Evolutionary conservation across 2,329 filamentous ascomycete genomes (phyloP).

Genomic region (Cercospora citrullina): DNA sequence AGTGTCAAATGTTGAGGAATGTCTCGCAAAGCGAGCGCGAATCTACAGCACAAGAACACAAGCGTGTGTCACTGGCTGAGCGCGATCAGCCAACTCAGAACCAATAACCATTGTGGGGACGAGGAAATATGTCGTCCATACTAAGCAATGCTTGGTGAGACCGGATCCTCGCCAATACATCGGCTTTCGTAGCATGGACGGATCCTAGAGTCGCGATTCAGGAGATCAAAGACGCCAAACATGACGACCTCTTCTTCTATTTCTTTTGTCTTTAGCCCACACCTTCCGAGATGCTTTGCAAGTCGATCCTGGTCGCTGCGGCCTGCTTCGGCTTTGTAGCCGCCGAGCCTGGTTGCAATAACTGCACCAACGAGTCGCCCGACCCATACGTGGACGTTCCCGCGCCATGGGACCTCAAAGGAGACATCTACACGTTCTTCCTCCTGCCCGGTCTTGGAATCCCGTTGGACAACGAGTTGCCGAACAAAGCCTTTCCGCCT

Average conservation of each 20-base stretch:
- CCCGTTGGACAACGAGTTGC: background rate
- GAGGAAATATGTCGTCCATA: background rate
- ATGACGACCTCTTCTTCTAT: background rate
- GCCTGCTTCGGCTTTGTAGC: background rate
- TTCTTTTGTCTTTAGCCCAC: background rate
- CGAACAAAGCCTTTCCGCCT: background rate
- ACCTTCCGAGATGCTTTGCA: background rate
- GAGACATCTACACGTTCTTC: conserved; percentile 9
- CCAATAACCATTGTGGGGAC: background rate
- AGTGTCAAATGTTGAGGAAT: background rate
- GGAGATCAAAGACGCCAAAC: background rate
- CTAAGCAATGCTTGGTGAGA: background rate
- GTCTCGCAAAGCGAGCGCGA: background rate
- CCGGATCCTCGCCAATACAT: background rate
- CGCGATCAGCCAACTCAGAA: background rate
- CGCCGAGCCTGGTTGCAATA: conserved; percentile 10
- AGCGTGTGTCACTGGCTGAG: background rate
- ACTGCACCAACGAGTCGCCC: conserved; percentile 21
- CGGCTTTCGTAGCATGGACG: background rate
- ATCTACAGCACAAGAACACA: background rate
- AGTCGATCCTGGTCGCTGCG: background rate
- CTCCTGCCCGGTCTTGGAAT: background rate
- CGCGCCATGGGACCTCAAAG: conserved; percentile 21
- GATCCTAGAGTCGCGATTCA: background rate
- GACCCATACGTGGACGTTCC: conserved; percentile 10